Evolutionary conservation across 140 eudicot genomes (phyloP), one percentile per base, ranked within the genome.

Genomic region (Cichorium intybus): DNA sequence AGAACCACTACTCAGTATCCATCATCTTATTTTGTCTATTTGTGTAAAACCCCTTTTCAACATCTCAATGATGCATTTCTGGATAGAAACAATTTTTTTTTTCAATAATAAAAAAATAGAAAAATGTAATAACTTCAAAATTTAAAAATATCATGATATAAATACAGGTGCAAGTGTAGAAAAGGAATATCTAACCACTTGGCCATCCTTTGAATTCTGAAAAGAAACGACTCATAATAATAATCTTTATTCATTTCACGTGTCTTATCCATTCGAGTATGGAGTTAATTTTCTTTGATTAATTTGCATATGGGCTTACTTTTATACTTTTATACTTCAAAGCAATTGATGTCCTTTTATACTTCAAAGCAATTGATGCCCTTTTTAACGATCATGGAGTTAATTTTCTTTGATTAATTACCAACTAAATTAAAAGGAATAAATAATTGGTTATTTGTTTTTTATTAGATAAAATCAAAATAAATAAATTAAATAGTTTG

Each of bases 191-290:
- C 41, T 46, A n/a, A 24, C 55, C 63, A 67, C 54, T 67, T 54
- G 60, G 56, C 47, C 64, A 64, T 48, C 23, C 41, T 21, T n/a
- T 23, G 34, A 45, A 61, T 12, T 35, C 28, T 24, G 64, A 68
- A 18, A 41, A 64, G 33, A 68, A 55, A 23, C 57, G n/a, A 37
- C 21, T 11, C 15, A 55, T 8, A 39, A 68, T 29, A 51, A 4
- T 15, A 43, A 4, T 20, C 20, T 29, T 56, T 12, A 28, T 68
- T 68, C 34, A 22, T 24, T 56, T 68, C 73, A 54, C 47, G 56
- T 55, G 73, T 54, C 55, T 39, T 39, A 54, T 54, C 73, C 55
- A 54, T 52, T 66, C 26, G 33, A 22, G 50, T 60, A 11, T 60
- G n/a, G n/a, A n/a, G n/a, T n/a, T n/a, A n/a, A n/a, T n/a, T n/a